phyloP scores from a whole-genome alignment of 1,284 basidiomycete genomes.

The Kwoniella shivajii region DNA sequence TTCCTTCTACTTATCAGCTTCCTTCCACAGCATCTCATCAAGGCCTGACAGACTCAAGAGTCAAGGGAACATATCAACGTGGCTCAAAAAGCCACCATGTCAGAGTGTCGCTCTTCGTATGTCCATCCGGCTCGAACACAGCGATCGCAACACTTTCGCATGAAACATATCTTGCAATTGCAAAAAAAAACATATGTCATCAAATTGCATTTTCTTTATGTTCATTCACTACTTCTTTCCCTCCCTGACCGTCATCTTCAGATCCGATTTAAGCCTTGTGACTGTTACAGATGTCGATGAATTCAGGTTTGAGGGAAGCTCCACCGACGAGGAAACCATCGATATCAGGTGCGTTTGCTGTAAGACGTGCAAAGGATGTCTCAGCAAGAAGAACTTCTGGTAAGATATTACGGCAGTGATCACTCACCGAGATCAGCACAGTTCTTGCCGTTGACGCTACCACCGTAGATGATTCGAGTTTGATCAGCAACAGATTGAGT shows the following conservation, averaged over 20 bases:
- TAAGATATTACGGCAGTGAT: slow-evolving; percentile 2
- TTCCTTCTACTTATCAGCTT: no score
- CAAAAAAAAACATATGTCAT: no score
- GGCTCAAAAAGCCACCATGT: no score
- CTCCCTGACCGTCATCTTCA: background rate
- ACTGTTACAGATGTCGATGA: slow-evolving; percentile 87
- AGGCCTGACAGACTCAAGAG: no score
- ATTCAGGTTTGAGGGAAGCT: slow-evolving; percentile 96
- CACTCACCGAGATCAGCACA: slow-evolving; percentile 78
- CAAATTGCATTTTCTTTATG: background rate
- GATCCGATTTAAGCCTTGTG: slow-evolving; percentile 24
- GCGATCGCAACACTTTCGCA: no score
- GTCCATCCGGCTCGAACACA: no score
- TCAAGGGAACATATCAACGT: no score
- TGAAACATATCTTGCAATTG: no score
- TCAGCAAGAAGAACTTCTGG: no score
- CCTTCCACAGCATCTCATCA: no score
- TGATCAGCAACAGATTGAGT: slow-evolving; percentile 70
- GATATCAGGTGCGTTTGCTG: slow-evolving; percentile 78
- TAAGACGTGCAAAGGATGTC: background rate
- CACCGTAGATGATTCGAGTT: slow-evolving; percentile 93
- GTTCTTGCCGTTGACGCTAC: slow-evolving; percentile 86
- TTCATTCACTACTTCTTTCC: background rate
- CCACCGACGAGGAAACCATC: slow-evolving; percentile 99
- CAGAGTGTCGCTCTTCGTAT: no score